Conservation (phyloP, 2,329 filamentous ascomycete genomes). For the Fusarium neocosmosporiellum region DNA sequence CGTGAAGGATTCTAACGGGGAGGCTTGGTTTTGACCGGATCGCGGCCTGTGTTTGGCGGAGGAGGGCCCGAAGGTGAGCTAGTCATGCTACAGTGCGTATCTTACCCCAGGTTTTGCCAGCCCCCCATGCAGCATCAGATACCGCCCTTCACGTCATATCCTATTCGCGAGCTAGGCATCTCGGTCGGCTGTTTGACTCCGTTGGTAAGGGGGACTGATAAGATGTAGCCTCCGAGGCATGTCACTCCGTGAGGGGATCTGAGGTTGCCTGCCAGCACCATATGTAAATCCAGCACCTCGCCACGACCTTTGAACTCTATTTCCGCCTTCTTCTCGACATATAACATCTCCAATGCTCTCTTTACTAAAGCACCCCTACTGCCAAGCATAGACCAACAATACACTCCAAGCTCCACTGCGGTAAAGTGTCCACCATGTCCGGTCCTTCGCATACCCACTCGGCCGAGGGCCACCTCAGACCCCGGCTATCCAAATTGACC, state of each 20-base stretch:
- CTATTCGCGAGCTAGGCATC: neutral
- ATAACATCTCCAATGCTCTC: neutral
- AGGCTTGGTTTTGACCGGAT: neutral
- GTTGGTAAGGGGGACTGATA: neutral
- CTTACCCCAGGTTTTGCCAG: neutral
- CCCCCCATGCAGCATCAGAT: neutral
- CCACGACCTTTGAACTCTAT: neutral
- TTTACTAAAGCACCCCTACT: neutral
- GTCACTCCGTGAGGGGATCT: neutral
- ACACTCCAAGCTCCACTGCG: neutral
- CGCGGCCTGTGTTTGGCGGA: neutral
- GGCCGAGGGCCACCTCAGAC: constrained; percentile 48
- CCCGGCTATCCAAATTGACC: constrained; percentile 52
- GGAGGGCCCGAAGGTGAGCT: neutral
- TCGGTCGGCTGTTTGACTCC: neutral
- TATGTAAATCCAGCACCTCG: neutral
- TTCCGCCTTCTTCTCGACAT: neutral
- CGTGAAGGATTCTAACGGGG: constrained; percentile 9
- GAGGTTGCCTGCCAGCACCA: neutral
- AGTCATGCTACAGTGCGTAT: neutral
- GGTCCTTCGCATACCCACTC: neutral
- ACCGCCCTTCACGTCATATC: neutral
- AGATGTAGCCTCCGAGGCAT: neutral
- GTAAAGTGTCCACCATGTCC: constrained; percentile 8
- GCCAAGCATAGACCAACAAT: neutral